Evolutionary conservation across 345 rosid genomes (phyloP), one percentile per base, ranked within the genome.

Genomic region (Melaleuca quinquenervia): DNA sequence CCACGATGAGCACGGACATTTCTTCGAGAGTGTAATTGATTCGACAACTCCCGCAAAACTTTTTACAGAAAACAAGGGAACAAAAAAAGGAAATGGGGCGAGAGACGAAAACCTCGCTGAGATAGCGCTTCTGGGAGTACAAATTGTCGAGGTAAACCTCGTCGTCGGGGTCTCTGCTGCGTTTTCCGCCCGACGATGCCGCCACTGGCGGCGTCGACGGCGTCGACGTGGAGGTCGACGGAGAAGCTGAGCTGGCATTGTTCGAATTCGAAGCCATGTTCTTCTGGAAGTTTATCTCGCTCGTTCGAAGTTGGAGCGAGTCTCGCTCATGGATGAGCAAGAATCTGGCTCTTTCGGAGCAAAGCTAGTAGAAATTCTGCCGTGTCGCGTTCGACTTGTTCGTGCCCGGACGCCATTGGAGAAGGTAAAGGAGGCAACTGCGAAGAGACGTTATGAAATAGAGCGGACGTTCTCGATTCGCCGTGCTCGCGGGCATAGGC

Each of bases 141-240:
- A 96, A 96, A 90, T 97, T 97, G 91, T 97, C 98, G 78, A 96
- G 88, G 85, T 96, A 97, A n/a, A 96, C 96, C 90, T 96, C 98
- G 48, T 97, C 98, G 86, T 97, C 99, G 0, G 94, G 96, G 89
- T 97, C 99, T 90, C 99, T 94, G 55, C 89, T 88, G 86, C 98
- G 94, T 88, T 97, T 97, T 62, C 91, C 96, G 53, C 88, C 87
- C 20, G 96, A 92, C 44, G 93, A 91, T 16, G 93, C 84, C 55
- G 98, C 76, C 82, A 95, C 83, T 7, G 92, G 52, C 52, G 95
- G 53, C 32, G 91, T 60, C 26, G 94, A 88, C 50, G 89, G 45
- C 53, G 90, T 18, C 45, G 93, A 86, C 27, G 88, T 78, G 22
- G 92, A 41, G 85, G 88, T 87, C 64, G 94, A 56, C 48, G 86